Conservation (phyloP, 371 early-diverging fungal genomes). For the Saksenaea oblongispora region DNA sequence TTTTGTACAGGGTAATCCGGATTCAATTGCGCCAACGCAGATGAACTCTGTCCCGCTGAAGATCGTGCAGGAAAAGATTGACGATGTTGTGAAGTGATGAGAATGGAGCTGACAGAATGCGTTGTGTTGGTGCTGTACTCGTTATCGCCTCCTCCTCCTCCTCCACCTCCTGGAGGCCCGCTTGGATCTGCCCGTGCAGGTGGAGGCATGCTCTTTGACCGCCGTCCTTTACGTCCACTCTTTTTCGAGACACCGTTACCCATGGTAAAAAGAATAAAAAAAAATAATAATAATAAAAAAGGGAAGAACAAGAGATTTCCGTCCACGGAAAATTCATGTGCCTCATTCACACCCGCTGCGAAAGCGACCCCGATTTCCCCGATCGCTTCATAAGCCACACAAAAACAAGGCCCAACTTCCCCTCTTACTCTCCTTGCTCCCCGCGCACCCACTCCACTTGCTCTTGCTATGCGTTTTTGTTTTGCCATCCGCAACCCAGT, state of each 20-base stretch:
- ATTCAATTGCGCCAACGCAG: constrained; percentile 42
- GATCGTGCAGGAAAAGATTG: constrained; percentile 14
- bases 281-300: not conserved
- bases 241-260: constrained; percentile 23
- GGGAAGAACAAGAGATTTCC: constrained; percentile 1
- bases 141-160: constrained; percentile 29
- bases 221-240: constrained; percentile 13
- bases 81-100: constrained; percentile 40
- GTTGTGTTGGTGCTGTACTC: constrained; percentile 50
- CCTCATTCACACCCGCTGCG: no score
- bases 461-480: no score
- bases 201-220: constrained; percentile 23
- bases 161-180: not conserved
- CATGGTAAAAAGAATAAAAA: constrained; percentile 7
- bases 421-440: no score
- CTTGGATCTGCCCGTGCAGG: constrained; percentile 13
- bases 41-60: constrained; percentile 5
- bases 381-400: not conserved
- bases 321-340: not conserved
- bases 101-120: constrained; percentile 47
- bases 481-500: no score
- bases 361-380: constrained; percentile 8
- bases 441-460: no score
- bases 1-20: constrained; percentile 44
- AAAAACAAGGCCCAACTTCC: no score